Conservation (phyloP, 257 asterid species). For the Jaltomata sinuosa region DNA sequence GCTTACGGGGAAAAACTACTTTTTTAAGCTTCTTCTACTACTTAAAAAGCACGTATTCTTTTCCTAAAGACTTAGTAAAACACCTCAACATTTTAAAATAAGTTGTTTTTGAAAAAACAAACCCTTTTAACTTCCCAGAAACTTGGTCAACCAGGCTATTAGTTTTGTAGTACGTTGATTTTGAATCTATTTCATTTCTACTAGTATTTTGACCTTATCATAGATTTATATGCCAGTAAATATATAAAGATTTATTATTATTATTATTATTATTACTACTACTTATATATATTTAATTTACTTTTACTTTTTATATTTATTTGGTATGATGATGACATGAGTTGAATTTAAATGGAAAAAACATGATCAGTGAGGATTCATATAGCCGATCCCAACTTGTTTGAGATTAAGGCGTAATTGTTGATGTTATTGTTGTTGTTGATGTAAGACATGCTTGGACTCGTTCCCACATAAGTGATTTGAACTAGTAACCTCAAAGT, state of each 20-base stretch:
- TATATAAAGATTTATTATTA: not conserved
- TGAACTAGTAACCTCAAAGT: not conserved
- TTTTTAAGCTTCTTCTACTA: not conserved
- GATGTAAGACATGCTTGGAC: not conserved
- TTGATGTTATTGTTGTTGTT: not conserved
- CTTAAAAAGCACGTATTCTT: not conserved
- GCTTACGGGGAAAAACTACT: not conserved
- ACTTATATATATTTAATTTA: not conserved
- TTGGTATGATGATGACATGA: not conserved
- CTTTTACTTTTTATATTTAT: not conserved
- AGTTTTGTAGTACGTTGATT: not conserved
- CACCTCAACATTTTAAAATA: not conserved
- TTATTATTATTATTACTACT: not conserved
- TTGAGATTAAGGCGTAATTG: not conserved
- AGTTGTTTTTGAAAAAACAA: not conserved
- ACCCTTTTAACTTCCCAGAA: not conserved
- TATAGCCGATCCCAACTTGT: not conserved
- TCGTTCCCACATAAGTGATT: not conserved
- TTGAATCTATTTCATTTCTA: not conserved
- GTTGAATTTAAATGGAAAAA: not conserved
- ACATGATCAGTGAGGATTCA: not conserved
- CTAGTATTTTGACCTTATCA: not conserved
- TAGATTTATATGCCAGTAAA: not conserved
- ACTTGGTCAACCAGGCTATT: not conserved
- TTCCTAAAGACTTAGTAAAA: not conserved